These are phyloP conservation scores for Trichocladium antarcticum DNA, from an alignment of 495 filamentous ascomycete species.

Conservation along the genomic window DNA sequence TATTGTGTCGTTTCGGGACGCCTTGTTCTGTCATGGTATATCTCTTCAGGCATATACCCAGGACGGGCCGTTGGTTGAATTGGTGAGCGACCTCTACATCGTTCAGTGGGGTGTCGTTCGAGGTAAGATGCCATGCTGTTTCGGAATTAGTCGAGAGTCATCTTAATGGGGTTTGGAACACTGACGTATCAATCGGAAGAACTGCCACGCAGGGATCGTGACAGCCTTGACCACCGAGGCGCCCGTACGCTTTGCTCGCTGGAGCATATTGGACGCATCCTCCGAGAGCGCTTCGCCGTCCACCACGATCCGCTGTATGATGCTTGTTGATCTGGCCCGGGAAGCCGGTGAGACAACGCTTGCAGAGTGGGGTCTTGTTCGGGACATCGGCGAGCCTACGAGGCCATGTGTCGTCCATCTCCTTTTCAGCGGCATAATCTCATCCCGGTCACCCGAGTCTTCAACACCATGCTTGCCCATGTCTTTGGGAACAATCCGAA, in stretches of 20 bases:
- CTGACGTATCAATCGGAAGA: constrained; percentile 80
- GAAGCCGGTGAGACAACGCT: constrained; percentile 15
- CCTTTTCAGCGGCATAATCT: constrained; percentile 13
- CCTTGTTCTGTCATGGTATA: constrained; percentile 68
- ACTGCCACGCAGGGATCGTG: constrained; percentile 95
- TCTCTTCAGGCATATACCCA: constrained; percentile 85
- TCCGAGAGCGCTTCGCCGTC: constrained; percentile 23
- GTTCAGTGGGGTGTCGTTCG: constrained; percentile 31
- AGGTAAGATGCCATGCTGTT: constrained; percentile 56
- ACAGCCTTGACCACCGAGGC: constrained; percentile 63
- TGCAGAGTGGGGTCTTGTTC: constrained; percentile 4
- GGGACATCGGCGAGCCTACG: constrained; percentile 15
- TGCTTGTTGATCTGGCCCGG: constrained; percentile 37
- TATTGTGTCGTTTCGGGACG: constrained; percentile 55
- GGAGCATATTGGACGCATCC: constrained; percentile 27
- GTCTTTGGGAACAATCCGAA: constrained; percentile 29
- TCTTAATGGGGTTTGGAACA: constrained; percentile 4
- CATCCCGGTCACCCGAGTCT: constrained; percentile 5
- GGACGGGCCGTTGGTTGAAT: constrained; percentile 55
- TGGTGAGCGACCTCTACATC: constrained; percentile 40
- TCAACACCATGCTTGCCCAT: constrained; percentile 16
- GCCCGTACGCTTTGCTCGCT: constrained; percentile 32
- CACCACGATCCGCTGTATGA: constrained; percentile 40
- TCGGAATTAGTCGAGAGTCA: constrained; percentile 42
- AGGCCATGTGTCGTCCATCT: constrained; percentile 26